Conservation (phyloP, 345 rosid species). For the Salix koriyanagi region DNA sequence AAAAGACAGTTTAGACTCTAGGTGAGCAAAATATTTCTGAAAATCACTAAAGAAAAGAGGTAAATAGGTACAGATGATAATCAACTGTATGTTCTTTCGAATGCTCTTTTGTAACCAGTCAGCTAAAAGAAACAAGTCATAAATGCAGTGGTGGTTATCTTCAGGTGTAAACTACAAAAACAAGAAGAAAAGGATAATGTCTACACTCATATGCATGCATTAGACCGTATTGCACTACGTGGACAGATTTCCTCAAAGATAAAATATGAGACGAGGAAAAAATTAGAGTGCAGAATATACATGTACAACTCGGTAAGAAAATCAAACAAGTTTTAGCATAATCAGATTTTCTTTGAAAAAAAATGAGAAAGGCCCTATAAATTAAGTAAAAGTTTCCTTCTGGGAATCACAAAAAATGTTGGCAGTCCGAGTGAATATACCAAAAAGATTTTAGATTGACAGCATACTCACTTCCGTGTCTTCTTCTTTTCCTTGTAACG, state of each 20-base stretch:
- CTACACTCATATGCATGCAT: not conserved
- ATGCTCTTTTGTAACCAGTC: not conserved
- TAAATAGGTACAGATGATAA: not conserved
- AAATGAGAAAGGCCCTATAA: not conserved
- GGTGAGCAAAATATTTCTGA: not conserved
- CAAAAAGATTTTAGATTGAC: not conserved
- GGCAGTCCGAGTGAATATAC: not conserved
- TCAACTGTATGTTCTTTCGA: not conserved
- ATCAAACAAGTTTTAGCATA: not conserved
- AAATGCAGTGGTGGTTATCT: not conserved
- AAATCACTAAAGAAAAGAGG: too few species aligned
- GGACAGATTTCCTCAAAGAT: not conserved
- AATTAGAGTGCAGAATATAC: not conserved
- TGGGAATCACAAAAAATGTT: not conserved
- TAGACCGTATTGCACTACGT: not conserved
- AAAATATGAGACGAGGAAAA: not conserved
- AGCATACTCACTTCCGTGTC: conserved; percentile 76
- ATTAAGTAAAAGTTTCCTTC: not conserved
- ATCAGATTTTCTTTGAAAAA: not conserved
- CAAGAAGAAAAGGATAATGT: not conserved
- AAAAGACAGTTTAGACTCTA: not conserved
- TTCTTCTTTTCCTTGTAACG: conserved; percentile 97
- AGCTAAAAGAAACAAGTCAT: not conserved
- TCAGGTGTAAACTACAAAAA: not conserved
- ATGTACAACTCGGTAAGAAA: not conserved